Evolutionary conservation across 192 early-diverging fungal species (phyloP).

Genomic region (Coemansia sp.): DNA sequence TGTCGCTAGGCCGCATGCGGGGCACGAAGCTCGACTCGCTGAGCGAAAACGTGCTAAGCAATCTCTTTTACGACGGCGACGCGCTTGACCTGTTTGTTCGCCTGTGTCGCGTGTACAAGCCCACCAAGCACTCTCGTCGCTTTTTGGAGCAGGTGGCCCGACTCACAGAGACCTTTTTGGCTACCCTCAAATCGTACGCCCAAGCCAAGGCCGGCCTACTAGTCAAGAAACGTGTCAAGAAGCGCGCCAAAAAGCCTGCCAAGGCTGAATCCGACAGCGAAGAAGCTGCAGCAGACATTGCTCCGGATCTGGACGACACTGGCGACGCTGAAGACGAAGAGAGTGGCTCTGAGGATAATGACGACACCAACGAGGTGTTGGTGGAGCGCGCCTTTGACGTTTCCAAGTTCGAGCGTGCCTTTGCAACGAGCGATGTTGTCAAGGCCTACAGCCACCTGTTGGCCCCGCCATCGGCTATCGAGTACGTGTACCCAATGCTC

Average conservation of each 20-base stretch:
- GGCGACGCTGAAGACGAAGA: background rate
- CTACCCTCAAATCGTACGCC: constrained; percentile 22
- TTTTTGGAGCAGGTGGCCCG: constrained; percentile 41
- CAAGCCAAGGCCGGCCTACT: constrained; percentile 23
- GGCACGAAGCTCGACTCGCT: constrained; percentile 37
- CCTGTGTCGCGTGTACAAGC: constrained; percentile 42
- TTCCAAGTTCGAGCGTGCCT: constrained; percentile 29
- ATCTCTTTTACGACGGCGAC: constrained; percentile 52
- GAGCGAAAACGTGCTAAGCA: constrained; percentile 41
- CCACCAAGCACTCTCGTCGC: constrained; percentile 20
- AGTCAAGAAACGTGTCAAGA: constrained; percentile 28
- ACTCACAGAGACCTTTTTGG: constrained; percentile 41
- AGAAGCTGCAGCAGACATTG: background rate
- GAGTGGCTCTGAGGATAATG: constrained; percentile 2
- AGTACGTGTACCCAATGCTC: constrained; percentile 45
- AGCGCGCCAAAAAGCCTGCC: constrained; percentile 6
- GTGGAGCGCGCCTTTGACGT: constrained; percentile 39
- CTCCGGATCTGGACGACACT: background rate
- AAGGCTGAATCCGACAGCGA: background rate
- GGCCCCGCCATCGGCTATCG: constrained; percentile 28
- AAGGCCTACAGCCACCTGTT: constrained; percentile 34
- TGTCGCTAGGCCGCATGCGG: constrained; percentile 36
- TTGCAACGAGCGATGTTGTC: constrained; percentile 38
- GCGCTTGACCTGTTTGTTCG: constrained; percentile 44
- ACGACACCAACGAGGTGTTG: constrained; percentile 11